Percentiles rank a stretch among this genome's conserved stretches.
phyloP scores from a whole-genome alignment of 257 asterid species.

The Solanum dulcamara region DNA sequence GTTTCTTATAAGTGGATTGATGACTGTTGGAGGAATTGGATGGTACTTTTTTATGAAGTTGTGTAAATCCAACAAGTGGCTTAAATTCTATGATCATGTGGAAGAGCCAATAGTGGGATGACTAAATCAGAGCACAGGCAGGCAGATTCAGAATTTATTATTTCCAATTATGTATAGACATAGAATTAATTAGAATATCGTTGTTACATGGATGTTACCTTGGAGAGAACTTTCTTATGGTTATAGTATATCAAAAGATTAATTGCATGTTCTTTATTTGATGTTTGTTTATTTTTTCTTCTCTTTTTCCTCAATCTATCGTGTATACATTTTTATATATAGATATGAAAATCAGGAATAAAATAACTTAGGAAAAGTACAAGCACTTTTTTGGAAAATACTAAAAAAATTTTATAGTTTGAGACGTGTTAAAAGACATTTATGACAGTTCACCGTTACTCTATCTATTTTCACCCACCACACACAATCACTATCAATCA shows the following conservation, averaged over 20 bases:
- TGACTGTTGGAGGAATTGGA: slow-evolving; percentile 37
- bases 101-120: neutral
- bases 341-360: neutral
- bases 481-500: no score
- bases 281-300: neutral
- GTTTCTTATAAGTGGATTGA: slow-evolving; percentile 31
- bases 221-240: neutral
- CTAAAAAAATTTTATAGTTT: no score
- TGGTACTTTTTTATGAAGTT: slow-evolving; percentile 59
- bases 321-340: neutral
- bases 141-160: neutral
- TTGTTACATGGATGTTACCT: neutral
- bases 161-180: neutral
- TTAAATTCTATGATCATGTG: slow-evolving; percentile 18
- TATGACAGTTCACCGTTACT: no score
- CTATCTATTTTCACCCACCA: no score
- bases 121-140: neutral
- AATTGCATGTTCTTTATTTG: neutral
- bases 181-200: neutral
- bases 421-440: neutral
- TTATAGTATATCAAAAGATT: neutral
- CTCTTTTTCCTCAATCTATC: neutral
- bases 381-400: neutral
- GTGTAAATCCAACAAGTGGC: slow-evolving; percentile 40
- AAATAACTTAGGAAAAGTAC: neutral